Percentiles rank a stretch among this genome's conserved stretches.
These are phyloP conservation scores for Trichomonascaceae sp. DNA, from an alignment of 1,139 yeast species.

Conservation along the genomic window DNA sequence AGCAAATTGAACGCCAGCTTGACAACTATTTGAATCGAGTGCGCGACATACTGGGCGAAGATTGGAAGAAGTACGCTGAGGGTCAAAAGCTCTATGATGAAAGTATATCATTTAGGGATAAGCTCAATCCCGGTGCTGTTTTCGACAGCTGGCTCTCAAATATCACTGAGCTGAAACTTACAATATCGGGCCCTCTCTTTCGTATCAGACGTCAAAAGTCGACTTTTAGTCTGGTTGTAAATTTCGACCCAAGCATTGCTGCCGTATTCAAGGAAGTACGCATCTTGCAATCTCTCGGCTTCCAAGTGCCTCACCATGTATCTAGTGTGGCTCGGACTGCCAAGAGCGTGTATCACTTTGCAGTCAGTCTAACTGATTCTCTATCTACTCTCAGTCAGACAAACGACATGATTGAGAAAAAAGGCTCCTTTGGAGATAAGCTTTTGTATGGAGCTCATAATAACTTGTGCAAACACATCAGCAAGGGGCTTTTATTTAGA, in stretches of 20 bases:
- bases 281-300: slow-evolving; percentile 47
- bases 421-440: slow-evolving; percentile 38
- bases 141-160: slow-evolving; percentile 44
- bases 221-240: slow-evolving; percentile 31
- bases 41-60: slow-evolving; percentile 55
- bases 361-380: slow-evolving; percentile 50
- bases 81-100: slow-evolving; percentile 60
- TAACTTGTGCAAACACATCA: slow-evolving; percentile 31
- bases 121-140: slow-evolving; percentile 40
- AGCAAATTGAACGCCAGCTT: slow-evolving; percentile 43
- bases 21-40: slow-evolving; percentile 39
- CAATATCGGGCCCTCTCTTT: slow-evolving; percentile 38
- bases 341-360: slow-evolving; percentile 51
- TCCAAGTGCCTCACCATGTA: slow-evolving; percentile 52
- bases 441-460: slow-evolving; percentile 40
- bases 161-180: slow-evolving; percentile 21
- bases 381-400: slow-evolving; percentile 33
- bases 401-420: slow-evolving; percentile 21
- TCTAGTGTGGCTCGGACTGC: slow-evolving; percentile 41
- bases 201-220: slow-evolving; percentile 28
- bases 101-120: slow-evolving; percentile 40
- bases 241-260: slow-evolving; percentile 47
- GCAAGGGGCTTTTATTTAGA: slow-evolving; percentile 34
- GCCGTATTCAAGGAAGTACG: slow-evolving; percentile 49
- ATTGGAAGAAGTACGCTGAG: slow-evolving; percentile 70